Evolutionary conservation across 768 basidiomycete species (phyloP), one percentile per base, ranked within the genome.

Genomic region (Hygrocybe punicea): DNA sequence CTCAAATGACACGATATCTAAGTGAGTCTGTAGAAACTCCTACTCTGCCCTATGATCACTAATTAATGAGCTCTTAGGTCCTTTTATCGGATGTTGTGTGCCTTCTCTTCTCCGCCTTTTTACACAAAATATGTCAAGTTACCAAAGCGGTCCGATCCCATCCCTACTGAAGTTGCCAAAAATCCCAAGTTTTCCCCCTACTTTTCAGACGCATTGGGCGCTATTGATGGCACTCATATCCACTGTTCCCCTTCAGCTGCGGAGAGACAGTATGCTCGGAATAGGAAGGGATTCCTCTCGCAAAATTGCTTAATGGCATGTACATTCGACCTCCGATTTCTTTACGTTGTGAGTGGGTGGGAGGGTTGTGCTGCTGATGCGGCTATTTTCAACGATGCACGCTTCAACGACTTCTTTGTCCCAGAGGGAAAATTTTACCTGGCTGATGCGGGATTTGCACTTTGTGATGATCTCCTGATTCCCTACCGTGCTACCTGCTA

Each of bases 321-420:
- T 10, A 61, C 61, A 0, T 77, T 77, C 49, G 23, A 25, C 34
- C 33, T 35, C 17, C 50, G n/a, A 14, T 29, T 51, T 37, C 60
- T 66, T 4, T 80, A 78, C 59, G 44, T 75, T 6, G 58, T 74
- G 3, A 70, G 65, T 53, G 74, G 77, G 1, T 78, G 72, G 70
- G 77, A 80, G 40, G 77, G 77, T 1, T 73, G 69, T 35, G 66
- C 67, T 6, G 63, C 73, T 6, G 74, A 79, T 68, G 62, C 67
- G 13, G 56, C 60, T 1, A 63, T 77, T 17, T 78, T 64, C 60
- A 37, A 65, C 4, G 42, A 71, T 62, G 69, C 74, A 6, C 60
- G 62, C 4, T 2, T 56, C 1, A 45, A 50, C 7, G 70, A 71
- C 58, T 64, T 79, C 34, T 36, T 34, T 0, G 70, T 78, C 40